These are phyloP conservation scores for Scheffersomyces cryptocercus DNA, from an alignment of 1,139 yeast species.

Conservation along the genomic window DNA sequence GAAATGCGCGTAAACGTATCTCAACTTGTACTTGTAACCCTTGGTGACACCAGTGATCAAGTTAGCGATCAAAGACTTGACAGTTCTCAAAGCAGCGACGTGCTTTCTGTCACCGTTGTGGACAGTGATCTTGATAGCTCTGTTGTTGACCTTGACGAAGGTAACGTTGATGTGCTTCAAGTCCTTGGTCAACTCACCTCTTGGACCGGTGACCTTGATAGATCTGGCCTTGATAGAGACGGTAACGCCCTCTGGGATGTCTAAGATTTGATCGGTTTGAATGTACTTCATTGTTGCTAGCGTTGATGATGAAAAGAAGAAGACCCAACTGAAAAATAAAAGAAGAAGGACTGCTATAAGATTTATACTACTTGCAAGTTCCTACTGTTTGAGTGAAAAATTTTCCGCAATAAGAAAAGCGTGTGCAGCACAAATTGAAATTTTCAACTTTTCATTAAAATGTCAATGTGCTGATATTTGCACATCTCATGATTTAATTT, in stretches of 20 bases:
- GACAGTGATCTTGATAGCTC: slow-evolving; percentile 82
- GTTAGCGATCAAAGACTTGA: slow-evolving; percentile 92
- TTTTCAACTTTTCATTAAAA: not conserved
- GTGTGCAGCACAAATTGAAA: not conserved
- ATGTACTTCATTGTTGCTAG: slow-evolving; percentile 75
- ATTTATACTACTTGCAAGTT: no score
- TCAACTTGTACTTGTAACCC: slow-evolving; percentile 99
- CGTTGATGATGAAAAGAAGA: slow-evolving; percentile 14
- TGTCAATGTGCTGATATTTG: no score
- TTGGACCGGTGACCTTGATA: slow-evolving; percentile 95
- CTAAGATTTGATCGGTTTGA: slow-evolving; percentile 90
- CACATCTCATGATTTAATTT: no score
- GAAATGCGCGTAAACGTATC: slow-evolving; percentile 99
- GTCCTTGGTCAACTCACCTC: slow-evolving; percentile 92
- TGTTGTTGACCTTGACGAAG: slow-evolving; percentile 72
- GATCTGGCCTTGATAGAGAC: slow-evolving; percentile 90
- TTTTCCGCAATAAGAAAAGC: slow-evolving; percentile 2
- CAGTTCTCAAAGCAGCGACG: slow-evolving; percentile 99
- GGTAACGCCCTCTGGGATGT: slow-evolving; percentile 92
- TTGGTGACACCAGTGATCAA: slow-evolving; percentile 97
- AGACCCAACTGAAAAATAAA: slow-evolving; percentile 1
- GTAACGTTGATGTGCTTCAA: slow-evolving; percentile 95
- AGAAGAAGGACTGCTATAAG: no score
- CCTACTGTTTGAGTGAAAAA: slow-evolving; percentile 4
- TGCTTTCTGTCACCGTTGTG: slow-evolving; percentile 99